Percentiles rank a stretch among this genome's conserved stretches.
Evolutionary conservation across 768 basidiomycete species (phyloP).

Genomic region (Xerocomellus amylosporus): DNA sequence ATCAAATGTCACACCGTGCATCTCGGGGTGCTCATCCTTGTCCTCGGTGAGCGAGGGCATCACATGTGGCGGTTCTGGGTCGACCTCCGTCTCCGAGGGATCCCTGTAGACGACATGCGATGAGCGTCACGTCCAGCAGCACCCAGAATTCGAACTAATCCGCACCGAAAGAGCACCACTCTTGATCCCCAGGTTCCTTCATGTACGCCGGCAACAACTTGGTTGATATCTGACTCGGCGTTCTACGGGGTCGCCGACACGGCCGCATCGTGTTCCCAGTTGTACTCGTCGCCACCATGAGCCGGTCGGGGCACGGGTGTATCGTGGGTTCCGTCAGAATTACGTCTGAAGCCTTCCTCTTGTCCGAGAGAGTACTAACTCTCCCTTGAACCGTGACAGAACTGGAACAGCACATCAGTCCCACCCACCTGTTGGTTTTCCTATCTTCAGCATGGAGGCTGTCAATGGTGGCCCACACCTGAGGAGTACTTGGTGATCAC

Average conservation of each 20-base stretch:
- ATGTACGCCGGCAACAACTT: constrained; percentile 74
- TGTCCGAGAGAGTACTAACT: too few relatives aligned
- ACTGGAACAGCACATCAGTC: too few relatives aligned
- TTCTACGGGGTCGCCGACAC: constrained; percentile 45
- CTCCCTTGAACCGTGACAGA: too few relatives aligned
- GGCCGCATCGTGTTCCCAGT: not conserved
- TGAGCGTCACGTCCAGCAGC: not conserved
- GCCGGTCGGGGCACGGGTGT: too few relatives aligned
- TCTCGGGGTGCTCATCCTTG: constrained; percentile 21
- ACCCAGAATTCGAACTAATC: not conserved
- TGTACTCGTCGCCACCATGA: too few relatives aligned
- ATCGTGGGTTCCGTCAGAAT: too few relatives aligned
- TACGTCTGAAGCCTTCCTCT: too few relatives aligned
- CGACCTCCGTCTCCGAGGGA: constrained; percentile 28
- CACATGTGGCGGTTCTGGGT: not conserved
- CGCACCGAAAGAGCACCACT: constrained; percentile 57
- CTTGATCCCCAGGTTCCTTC: constrained; percentile 88
- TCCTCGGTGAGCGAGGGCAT: constrained; percentile 23
- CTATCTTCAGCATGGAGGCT: too few relatives aligned
- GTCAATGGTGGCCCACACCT: too few relatives aligned
- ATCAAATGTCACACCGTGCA: constrained; percentile 10
- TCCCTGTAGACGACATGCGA: constrained; percentile 17
- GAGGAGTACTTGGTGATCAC: too few relatives aligned
- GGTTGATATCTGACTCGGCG: constrained; percentile 79
- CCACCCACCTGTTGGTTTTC: too few relatives aligned